phyloP scores from a whole-genome alignment of 1,284 basidiomycete species.

The Malassezia caprae region DNA sequence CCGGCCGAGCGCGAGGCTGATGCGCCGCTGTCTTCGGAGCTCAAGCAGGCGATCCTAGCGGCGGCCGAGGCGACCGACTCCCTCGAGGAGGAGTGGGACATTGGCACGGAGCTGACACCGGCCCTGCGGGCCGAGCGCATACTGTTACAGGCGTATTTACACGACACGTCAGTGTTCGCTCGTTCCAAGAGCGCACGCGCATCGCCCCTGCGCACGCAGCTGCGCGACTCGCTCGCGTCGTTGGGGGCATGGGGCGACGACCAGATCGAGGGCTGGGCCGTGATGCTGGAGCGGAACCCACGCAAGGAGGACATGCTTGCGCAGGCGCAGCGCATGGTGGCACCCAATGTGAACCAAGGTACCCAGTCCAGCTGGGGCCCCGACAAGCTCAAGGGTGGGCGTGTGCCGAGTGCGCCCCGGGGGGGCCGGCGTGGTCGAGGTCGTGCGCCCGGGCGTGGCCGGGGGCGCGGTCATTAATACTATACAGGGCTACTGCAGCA shows the following conservation, averaged over 20 bases:
- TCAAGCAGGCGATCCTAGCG: slow-evolving; percentile 15
- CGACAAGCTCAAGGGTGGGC: slow-evolving; percentile 8
- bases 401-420: not conserved
- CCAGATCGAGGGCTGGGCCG: slow-evolving; percentile 15
- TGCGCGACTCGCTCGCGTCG: slow-evolving; percentile 5
- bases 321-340: not conserved
- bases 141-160: slow-evolving; percentile 5
- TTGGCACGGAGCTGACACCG: not conserved
- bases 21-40: slow-evolving; percentile 1
- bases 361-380: slow-evolving; percentile 1
- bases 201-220: slow-evolving; percentile 1
- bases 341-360: slow-evolving; percentile 9
- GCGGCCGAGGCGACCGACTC: slow-evolving; percentile 5
- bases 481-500: slow-evolving; percentile 29
- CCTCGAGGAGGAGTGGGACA: not conserved
- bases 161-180: slow-evolving; percentile 8
- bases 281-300: slow-evolving; percentile 11
- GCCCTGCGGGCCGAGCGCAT: not conserved
- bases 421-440: slow-evolving; percentile 11
- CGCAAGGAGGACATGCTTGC: not conserved
- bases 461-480: slow-evolving; percentile 4
- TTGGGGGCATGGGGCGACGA: slow-evolving; percentile 6
- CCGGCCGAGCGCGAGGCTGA: not conserved
- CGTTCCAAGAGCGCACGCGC: slow-evolving; percentile 7
- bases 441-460: slow-evolving; percentile 1